A percentile compares a stretch with the other conserved stretches of the same genome.
These are phyloP conservation scores for Breviolum minutum DNA, from an alignment of 73 alveolate species.

Conservation along the genomic window DNA sequence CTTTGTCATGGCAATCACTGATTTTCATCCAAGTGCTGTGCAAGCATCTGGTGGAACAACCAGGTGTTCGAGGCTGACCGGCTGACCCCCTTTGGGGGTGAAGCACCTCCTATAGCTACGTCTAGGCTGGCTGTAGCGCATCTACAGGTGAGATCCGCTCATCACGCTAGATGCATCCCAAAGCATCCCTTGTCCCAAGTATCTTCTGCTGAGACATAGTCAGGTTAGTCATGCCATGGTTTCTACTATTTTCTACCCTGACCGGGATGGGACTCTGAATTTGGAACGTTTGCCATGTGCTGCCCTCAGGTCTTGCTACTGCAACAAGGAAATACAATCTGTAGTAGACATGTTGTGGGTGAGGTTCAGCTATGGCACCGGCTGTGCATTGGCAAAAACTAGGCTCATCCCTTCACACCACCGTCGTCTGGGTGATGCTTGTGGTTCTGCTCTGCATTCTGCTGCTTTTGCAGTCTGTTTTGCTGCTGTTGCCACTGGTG, in stretches of 20 bases:
- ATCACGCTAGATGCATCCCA: background rate
- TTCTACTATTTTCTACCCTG: too few relatives aligned
- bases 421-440: background rate
- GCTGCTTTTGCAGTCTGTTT: background rate
- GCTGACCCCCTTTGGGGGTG: conserved; percentile 37
- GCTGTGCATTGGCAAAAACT: background rate
- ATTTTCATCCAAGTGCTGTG: conserved; percentile 10
- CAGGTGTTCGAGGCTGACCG: background rate
- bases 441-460: conserved; percentile 7
- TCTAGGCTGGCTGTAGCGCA: background rate
- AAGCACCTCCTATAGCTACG: conserved; percentile 14
- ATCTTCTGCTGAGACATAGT: background rate
- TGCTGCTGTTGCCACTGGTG: background rate
- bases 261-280: too few relatives aligned
- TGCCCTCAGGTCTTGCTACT: too few relatives aligned
- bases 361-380: too few relatives aligned
- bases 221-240: too few relatives aligned
- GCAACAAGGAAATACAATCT: too few relatives aligned
- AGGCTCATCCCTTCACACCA: background rate
- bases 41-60: background rate
- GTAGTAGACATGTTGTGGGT: too few relatives aligned
- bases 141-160: conserved; percentile 48
- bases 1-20: too few relatives aligned
- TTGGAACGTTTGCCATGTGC: too few relatives aligned
- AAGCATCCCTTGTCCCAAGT: background rate